Evolutionary conservation across 306 rosid species (phyloP).

Genomic region (Pterocarpus macrocarpus): DNA sequence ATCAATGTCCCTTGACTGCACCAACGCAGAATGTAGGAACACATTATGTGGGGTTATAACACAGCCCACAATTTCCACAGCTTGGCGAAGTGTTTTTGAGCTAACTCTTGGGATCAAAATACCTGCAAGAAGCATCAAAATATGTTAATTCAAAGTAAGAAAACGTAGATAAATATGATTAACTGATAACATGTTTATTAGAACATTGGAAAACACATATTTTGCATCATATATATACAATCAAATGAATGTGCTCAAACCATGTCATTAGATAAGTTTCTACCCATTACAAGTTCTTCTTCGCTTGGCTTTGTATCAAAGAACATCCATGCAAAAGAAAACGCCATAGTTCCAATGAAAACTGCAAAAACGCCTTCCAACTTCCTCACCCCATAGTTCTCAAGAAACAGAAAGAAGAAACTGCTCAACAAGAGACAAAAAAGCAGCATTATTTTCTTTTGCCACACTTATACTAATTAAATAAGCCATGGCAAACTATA

Average conservation of each 20-base stretch:
- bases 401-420: constrained; percentile 59
- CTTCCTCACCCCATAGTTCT: constrained; percentile 67
- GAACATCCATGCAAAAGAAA: constrained; percentile 68
- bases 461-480: background rate
- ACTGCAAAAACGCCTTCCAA: constrained; percentile 62
- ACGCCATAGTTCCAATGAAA: constrained; percentile 59
- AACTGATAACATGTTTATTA: background rate
- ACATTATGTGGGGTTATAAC: constrained; percentile 64
- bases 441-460: background rate
- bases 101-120: constrained; percentile 56
- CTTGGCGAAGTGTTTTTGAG: constrained; percentile 59
- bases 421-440: constrained; percentile 47
- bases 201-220: background rate
- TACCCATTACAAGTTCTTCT: constrained; percentile 61
- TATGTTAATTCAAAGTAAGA: background rate
- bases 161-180: background rate
- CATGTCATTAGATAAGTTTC: constrained; percentile 20
- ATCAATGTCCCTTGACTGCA: constrained; percentile 58
- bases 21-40: constrained; percentile 62
- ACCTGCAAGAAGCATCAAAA: constrained; percentile 41
- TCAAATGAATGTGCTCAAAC: constrained; percentile 18
- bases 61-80: constrained; percentile 59
- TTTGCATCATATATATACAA: background rate
- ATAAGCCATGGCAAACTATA: background rate
- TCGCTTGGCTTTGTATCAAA: constrained; percentile 52